Conservation (phyloP, 805 yeast species). For the Metschnikowia gelsemii region DNA sequence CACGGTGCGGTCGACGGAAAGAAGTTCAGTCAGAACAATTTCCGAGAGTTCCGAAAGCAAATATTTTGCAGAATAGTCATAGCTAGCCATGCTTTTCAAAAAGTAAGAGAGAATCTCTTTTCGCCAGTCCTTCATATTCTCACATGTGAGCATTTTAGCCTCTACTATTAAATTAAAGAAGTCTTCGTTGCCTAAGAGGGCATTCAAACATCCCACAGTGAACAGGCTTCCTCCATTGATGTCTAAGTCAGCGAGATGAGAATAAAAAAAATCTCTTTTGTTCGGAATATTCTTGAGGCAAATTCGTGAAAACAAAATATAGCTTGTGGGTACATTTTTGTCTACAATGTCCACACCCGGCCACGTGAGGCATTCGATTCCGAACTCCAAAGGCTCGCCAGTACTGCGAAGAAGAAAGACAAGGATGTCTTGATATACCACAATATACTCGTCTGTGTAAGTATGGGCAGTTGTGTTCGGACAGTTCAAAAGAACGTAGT, state of each 20-base stretch:
- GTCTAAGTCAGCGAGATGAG: slow-evolving; percentile 3
- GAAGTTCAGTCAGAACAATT: slow-evolving; percentile 4
- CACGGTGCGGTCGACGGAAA: slow-evolving; percentile 1
- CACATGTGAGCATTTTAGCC: slow-evolving; percentile 1
- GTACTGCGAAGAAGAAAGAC: not conserved
- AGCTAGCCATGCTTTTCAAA: slow-evolving; percentile 1
- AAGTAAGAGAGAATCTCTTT: slow-evolving; percentile 1
- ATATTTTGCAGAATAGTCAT: slow-evolving; percentile 5
- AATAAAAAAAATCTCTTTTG: slow-evolving; percentile 4
- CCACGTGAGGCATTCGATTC: not conserved
- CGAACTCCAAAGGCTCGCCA: slow-evolving; percentile 3
- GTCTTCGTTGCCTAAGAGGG: slow-evolving; percentile 6
- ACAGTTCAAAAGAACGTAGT: slow-evolving; percentile 1
- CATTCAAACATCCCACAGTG: not conserved
- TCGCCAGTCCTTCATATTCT: slow-evolving; percentile 3
- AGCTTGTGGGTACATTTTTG: not conserved
- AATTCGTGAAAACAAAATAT: not conserved
- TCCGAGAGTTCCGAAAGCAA: slow-evolving; percentile 5
- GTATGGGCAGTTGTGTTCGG: not conserved
- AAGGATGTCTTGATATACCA: slow-evolving; percentile 1
- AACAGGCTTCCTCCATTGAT: slow-evolving; percentile 1
- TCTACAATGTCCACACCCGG: slow-evolving; percentile 5
- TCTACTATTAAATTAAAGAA: slow-evolving; percentile 7
- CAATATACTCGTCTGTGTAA: not conserved
- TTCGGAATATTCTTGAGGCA: slow-evolving; percentile 2